phyloP scores from a whole-genome alignment of 176 grass and related monocot genomes.

The Eleusine indica region DNA sequence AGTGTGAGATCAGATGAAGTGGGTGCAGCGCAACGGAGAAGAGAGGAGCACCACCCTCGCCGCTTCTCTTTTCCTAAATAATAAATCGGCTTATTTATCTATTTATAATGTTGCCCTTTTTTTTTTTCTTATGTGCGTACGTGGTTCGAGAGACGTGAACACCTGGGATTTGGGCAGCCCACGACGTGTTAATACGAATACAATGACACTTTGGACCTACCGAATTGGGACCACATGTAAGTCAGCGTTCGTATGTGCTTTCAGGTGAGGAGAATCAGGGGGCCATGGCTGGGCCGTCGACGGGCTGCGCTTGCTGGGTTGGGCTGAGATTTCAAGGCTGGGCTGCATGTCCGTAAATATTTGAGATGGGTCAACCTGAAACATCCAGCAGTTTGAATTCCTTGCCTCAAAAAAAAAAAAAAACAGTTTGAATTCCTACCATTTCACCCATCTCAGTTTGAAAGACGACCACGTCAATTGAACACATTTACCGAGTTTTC shows the following conservation, averaged over 20 bases:
- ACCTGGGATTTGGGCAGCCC: conserved; percentile 4
- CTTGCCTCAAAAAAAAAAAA: no score
- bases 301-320: not conserved
- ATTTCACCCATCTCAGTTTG: no score
- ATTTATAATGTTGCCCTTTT: not conserved
- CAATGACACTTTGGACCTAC: not conserved
- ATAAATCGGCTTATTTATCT: not conserved
- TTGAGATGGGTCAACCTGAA: no score
- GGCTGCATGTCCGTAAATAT: not conserved
- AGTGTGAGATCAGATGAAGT: conserved; percentile 35
- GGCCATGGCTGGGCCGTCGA: not conserved
- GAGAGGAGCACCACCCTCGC: not conserved
- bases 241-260: accelerated
- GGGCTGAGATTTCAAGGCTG: not conserved
- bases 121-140: not conserved
- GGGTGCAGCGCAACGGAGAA: not conserved
- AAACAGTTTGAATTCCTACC: no score
- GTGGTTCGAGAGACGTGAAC: conserved; percentile 29
- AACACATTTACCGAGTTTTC: no score
- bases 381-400: no score
- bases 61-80: not conserved
- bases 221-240: not conserved
- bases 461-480: no score
- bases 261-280: not conserved
- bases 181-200: accelerated